phyloP scores from a whole-genome alignment of 2,329 filamentous ascomycete species.

The Aureobasidium sp. region DNA sequence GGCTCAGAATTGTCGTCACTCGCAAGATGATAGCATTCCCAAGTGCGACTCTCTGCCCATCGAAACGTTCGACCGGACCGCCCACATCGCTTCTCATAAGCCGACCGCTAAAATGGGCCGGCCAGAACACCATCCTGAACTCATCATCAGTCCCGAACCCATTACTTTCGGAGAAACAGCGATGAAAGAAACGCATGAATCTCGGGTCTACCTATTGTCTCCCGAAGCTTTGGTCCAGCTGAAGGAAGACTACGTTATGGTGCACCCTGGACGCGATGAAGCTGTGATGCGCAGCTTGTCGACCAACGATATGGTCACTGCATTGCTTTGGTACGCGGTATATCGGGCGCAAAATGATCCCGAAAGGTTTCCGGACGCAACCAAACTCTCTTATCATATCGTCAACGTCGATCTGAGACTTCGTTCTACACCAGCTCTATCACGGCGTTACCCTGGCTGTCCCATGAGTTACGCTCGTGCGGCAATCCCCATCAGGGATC shows the following conservation, averaged over 20 bases:
- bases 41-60: not conserved
- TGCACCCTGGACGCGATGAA: not conserved
- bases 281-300: not conserved
- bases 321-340: not conserved
- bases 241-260: not conserved
- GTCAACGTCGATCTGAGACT: slow-evolving; percentile 1
- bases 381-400: not conserved
- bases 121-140: not conserved
- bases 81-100: not conserved
- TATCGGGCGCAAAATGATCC: not conserved
- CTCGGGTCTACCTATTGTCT: slow-evolving; percentile 4
- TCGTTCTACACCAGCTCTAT: not conserved
- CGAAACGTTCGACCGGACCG: not conserved
- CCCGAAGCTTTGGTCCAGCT: not conserved
- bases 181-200: not conserved
- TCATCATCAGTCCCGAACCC: not conserved
- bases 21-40: not conserved
- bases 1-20: not conserved
- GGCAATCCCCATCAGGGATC: not conserved
- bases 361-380: not conserved
- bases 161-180: not conserved
- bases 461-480: slow-evolving; percentile 1
- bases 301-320: not conserved
- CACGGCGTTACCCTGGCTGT: not conserved
- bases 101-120: not conserved